Percentiles rank a stretch among this genome's conserved stretches.
Evolutionary conservation across 306 rosid genomes (phyloP).

Genomic region (Leucaena leucocephala): DNA sequence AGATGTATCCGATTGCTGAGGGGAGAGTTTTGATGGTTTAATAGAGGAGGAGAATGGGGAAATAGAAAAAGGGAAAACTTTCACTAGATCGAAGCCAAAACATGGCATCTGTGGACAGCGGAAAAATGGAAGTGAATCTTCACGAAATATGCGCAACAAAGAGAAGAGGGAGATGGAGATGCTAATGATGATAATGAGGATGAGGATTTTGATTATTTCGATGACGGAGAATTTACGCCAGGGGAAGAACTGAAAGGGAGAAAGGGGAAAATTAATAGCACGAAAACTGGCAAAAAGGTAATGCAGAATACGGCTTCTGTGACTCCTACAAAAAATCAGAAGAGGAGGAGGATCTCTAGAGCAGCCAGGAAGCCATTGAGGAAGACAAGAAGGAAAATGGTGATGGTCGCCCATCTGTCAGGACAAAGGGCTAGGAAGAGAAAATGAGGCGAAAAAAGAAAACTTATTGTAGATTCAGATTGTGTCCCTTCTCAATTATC

Average conservation of each 20-base stretch:
- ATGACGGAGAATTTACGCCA: conserved; percentile 68
- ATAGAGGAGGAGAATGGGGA: conserved; percentile 51
- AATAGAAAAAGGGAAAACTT: conserved; percentile 37
- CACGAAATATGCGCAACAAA: conserved; percentile 37
- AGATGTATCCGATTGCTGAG: conserved; percentile 64
- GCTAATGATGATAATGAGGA: conserved; percentile 45
- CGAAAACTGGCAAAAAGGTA: conserved; percentile 49
- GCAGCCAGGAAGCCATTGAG: conserved; percentile 62
- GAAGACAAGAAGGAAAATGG: conserved; percentile 56
- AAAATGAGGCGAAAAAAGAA: no score
- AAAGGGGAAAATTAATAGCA: conserved; percentile 53
- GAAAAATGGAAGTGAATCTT: conserved; percentile 33
- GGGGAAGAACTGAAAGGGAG: conserved; percentile 63
- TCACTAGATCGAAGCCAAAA: conserved; percentile 53
- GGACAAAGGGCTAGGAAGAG: no score
- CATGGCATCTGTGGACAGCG: conserved; percentile 4
- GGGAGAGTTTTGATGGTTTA: conserved; percentile 57
- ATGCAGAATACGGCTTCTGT: conserved; percentile 46
- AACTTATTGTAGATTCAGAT: conserved; percentile 45
- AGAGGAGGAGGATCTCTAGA: conserved; percentile 50
- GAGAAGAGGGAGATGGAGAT: conserved; percentile 30
- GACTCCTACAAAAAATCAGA: conserved; percentile 43
- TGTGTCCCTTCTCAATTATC: conserved; percentile 54
- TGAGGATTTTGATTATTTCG: conserved; percentile 41
- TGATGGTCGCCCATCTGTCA: no score